Conservation (phyloP, 192 early-diverging fungal genomes). For the Coemansia erecta region DNA sequence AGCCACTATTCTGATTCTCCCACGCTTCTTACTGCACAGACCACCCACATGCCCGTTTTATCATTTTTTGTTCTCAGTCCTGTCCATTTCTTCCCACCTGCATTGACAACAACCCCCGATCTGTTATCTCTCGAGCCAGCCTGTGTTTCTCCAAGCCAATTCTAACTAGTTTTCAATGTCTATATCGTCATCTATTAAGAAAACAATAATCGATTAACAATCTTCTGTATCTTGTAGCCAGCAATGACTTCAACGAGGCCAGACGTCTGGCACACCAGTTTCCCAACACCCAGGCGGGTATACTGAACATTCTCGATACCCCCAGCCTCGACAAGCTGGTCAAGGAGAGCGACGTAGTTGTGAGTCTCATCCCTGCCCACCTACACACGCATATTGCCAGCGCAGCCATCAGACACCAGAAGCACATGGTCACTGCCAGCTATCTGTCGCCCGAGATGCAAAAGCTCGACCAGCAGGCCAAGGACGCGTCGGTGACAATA, state of each 20-base stretch:
- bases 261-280: constrained; percentile 61
- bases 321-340: constrained; percentile 61
- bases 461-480: constrained; percentile 69
- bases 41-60: no score
- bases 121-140: no score
- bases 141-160: no score
- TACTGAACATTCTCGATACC: constrained; percentile 72
- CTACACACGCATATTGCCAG: constrained; percentile 59
- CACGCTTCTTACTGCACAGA: no score
- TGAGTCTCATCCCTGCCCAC: constrained; percentile 86
- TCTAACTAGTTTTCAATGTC: not conserved
- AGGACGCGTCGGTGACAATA: constrained; percentile 78
- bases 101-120: no score
- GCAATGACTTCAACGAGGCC: constrained; percentile 73
- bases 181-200: not conserved
- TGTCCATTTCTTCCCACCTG: no score
- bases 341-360: constrained; percentile 77
- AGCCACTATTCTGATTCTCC: not conserved
- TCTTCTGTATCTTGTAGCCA: constrained; percentile 62
- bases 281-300: constrained; percentile 59
- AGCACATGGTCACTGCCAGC: constrained; percentile 94
- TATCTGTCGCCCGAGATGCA: constrained; percentile 94
- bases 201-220: not conserved
- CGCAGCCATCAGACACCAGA: constrained; percentile 74
- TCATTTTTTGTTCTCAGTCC: no score